These are phyloP conservation scores for Kalaharituber pfeilii DNA, from an alignment of 2,329 filamentous ascomycete genomes.

Conservation along the genomic window DNA sequence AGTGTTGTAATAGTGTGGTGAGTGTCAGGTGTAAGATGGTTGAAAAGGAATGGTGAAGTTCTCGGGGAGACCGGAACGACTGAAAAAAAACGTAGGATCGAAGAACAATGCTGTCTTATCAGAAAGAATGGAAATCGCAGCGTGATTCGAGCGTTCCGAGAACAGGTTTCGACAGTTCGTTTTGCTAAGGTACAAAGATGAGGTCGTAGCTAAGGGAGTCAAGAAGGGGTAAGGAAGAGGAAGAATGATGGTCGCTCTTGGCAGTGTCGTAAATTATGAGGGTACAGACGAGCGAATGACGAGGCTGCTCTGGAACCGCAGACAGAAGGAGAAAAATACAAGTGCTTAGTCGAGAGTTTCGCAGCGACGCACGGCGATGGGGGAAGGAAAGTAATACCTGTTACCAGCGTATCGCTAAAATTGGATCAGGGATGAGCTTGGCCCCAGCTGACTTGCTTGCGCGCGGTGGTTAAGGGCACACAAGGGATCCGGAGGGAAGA, in stretches of 20 bases:
- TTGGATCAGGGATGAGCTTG: background rate
- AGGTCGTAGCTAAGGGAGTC: background rate
- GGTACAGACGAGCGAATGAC: background rate
- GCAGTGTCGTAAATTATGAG: background rate
- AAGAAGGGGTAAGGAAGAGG: background rate
- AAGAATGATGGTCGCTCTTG: background rate
- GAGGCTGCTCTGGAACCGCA: background rate
- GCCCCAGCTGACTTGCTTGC: background rate
- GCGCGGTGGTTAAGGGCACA: too few species aligned
- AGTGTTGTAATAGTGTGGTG: constrained; percentile 1
- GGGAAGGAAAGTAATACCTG: background rate
- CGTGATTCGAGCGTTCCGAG: background rate
- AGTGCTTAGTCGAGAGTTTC: background rate
- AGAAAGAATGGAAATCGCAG: background rate
- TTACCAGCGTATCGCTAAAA: background rate
- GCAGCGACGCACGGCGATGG: background rate
- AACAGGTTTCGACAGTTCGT: background rate
- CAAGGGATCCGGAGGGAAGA: too few species aligned
- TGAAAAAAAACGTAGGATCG: background rate
- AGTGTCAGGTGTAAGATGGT: background rate
- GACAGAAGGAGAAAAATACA: background rate
- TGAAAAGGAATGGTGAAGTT: background rate
- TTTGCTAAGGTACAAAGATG: background rate
- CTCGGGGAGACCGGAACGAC: background rate
- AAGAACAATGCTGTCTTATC: background rate